Percentiles rank a stretch among this genome's conserved stretches.
Evolutionary conservation across 441 rosid genomes (phyloP).

Genomic region (Lepidium campestre): DNA sequence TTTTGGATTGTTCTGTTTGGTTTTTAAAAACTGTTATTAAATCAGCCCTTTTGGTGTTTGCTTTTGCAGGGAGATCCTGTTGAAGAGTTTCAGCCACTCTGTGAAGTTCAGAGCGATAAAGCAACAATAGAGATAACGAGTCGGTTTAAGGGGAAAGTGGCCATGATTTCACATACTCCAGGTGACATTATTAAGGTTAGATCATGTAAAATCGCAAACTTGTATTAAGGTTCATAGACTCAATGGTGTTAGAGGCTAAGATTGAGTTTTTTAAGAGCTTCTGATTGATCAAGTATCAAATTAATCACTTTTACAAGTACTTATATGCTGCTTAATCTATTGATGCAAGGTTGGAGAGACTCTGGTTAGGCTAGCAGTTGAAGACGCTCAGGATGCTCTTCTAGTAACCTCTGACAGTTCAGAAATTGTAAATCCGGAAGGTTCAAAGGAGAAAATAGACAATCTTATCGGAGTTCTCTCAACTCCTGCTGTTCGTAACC

Average conservation of each 20-base stretch:
- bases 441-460: constrained; percentile 21
- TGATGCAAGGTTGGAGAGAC: constrained; percentile 76
- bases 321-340: background rate
- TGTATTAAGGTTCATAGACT: background rate
- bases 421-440: constrained; percentile 1
- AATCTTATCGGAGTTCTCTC: constrained; percentile 44
- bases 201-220: background rate
- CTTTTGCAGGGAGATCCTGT: constrained; percentile 62
- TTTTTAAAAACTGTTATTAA: background rate
- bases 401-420: constrained; percentile 13
- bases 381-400: constrained; percentile 34
- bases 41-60: background rate
- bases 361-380: constrained; percentile 57
- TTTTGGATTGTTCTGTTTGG: background rate
- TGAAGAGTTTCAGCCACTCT: constrained; percentile 82
- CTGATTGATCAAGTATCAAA: background rate
- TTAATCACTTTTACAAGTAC: background rate
- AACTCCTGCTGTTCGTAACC: constrained; percentile 69
- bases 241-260: background rate
- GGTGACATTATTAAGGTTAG: constrained; percentile 79
- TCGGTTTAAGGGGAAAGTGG: constrained; percentile 74
- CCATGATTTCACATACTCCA: constrained; percentile 46
- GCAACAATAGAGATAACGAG: constrained; percentile 89
- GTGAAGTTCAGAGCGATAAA: constrained; percentile 91
- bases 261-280: background rate